Percentiles rank a stretch among this genome's conserved stretches.
phyloP scores from a whole-genome alignment of 495 filamentous ascomycete species.

The Aspergillus conjunctus region DNA sequence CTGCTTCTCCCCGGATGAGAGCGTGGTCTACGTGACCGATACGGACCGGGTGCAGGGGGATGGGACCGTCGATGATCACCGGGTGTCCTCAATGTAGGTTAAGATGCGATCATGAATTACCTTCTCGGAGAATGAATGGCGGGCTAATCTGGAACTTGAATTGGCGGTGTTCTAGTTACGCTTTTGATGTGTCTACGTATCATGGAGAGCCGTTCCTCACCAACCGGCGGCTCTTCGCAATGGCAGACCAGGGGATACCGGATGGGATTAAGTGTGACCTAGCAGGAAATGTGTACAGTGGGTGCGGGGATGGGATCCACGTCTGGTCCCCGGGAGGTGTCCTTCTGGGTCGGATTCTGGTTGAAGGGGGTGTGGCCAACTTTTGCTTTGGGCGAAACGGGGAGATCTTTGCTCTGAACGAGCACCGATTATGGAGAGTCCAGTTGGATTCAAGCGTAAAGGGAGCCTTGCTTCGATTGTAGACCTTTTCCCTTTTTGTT shows the following conservation, averaged over 20 bases:
- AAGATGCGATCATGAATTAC: neutral
- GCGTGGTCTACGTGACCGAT: constrained; percentile 57
- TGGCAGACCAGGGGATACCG: constrained; percentile 54
- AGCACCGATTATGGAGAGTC: constrained; percentile 43
- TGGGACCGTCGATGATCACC: constrained; percentile 26
- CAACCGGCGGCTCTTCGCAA: constrained; percentile 60
- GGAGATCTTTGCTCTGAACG: constrained; percentile 45
- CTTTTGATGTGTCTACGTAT: constrained; percentile 28
- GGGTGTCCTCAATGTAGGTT: constrained; percentile 32
- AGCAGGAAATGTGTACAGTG: constrained; percentile 62
- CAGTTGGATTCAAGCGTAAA: constrained; percentile 33
- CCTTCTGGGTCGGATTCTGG: constrained; percentile 58
- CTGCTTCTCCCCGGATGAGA: constrained; percentile 56
- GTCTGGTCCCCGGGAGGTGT: constrained; percentile 60
- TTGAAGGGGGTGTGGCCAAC: constrained; percentile 43
- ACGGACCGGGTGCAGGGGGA: constrained; percentile 49
- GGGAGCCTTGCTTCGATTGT: constrained; percentile 33
- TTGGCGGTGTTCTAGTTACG: constrained; percentile 27
- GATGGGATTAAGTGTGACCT: constrained; percentile 64
- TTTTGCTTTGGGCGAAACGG: constrained; percentile 49
- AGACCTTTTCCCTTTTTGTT: too few species aligned
- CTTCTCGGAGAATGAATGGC: neutral
- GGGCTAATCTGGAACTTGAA: neutral
- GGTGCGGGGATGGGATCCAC: constrained; percentile 62
- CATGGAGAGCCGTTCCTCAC: constrained; percentile 41